A percentile compares a stretch with the other conserved stretches of the same genome.
phyloP scores from a whole-genome alignment of 140 eudicot genomes.

The Oenanthe javanica region DNA sequence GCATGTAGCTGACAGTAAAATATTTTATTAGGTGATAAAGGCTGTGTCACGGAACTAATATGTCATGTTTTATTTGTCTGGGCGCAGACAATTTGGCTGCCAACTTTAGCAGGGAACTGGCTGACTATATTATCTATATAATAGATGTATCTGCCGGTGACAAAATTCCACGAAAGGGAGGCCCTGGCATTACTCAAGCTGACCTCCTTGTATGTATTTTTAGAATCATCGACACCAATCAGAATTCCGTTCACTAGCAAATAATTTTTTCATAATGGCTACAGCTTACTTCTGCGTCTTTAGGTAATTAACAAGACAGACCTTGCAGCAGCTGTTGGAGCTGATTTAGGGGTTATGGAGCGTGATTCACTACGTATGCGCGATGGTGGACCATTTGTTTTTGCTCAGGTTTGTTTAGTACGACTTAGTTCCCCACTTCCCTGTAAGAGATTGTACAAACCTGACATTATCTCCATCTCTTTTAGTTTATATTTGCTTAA shows the following conservation, averaged over 20 bases:
- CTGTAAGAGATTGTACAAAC: too few species aligned
- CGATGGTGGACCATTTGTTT: slow-evolving; percentile 97
- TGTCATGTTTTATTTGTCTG: slow-evolving; percentile 12
- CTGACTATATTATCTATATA: slow-evolving; percentile 89
- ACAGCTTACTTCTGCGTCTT: neutral
- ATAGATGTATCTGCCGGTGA: slow-evolving; percentile 96
- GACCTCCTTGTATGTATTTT: slow-evolving; percentile 69
- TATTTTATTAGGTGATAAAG: neutral
- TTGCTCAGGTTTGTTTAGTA: slow-evolving; percentile 67
- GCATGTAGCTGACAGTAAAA: neutral
- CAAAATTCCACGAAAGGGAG: slow-evolving; percentile 96
- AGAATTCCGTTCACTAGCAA: neutral
- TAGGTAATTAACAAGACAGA: slow-evolving; percentile 95
- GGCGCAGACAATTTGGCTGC: slow-evolving; percentile 93
- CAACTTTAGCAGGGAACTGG: slow-evolving; percentile 97
- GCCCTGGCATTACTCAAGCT: slow-evolving; percentile 98
- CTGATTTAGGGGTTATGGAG: slow-evolving; percentile 90
- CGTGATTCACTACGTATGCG: slow-evolving; percentile 94
- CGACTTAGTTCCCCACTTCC: neutral
- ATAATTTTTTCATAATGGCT: neutral
- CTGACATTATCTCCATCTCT: neutral
- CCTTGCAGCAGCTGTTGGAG: slow-evolving; percentile 91
- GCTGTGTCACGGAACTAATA: neutral
- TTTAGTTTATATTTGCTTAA: neutral
- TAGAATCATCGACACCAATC: neutral